phyloP scores from a whole-genome alignment of 1,284 basidiomycete species.

The Calocybe gambosa region DNA sequence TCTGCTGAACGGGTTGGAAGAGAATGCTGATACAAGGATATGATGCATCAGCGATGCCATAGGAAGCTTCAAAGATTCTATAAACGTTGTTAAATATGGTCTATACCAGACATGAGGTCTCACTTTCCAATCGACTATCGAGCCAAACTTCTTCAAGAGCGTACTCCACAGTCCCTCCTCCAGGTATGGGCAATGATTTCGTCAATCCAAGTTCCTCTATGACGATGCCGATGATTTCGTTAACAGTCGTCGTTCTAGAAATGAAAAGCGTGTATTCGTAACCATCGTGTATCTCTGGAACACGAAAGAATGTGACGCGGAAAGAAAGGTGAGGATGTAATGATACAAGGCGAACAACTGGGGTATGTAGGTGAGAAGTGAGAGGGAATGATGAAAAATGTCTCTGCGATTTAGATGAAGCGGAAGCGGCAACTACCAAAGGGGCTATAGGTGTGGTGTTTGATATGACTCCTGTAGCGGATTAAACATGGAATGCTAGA shows the following conservation, averaged over 20 bases:
- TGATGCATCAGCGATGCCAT: conserved; percentile 31
- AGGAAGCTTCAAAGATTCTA: conserved; percentile 38
- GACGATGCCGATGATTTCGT: conserved; percentile 48
- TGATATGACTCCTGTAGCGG: conserved; percentile 43
- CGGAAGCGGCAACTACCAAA: conserved; percentile 37
- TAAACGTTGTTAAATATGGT: neutral
- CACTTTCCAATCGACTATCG: conserved; percentile 44
- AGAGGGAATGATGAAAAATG: conserved; percentile 71
- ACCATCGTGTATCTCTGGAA: conserved; percentile 75
- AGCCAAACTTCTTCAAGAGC: conserved; percentile 60
- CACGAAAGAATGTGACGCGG: conserved; percentile 55
- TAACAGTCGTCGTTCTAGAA: conserved; percentile 45
- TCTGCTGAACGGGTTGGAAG: conserved; percentile 34
- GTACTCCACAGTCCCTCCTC: conserved; percentile 59
- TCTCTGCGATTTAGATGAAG: conserved; percentile 35
- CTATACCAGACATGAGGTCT: conserved; percentile 19
- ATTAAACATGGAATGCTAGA: neutral
- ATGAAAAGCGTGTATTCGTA: conserved; percentile 64
- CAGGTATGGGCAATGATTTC: conserved; percentile 52
- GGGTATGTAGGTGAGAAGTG: conserved; percentile 64
- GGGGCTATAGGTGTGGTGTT: conserved; percentile 43
- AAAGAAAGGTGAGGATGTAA: conserved; percentile 56
- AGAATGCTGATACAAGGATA: conserved; percentile 31
- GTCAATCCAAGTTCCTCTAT: conserved; percentile 66
- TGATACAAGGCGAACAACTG: conserved; percentile 66